Evolutionary conservation across 306 rosid genomes (phyloP), one percentile per base, ranked within the genome.

Genomic region (Vigna nakashimae): DNA sequence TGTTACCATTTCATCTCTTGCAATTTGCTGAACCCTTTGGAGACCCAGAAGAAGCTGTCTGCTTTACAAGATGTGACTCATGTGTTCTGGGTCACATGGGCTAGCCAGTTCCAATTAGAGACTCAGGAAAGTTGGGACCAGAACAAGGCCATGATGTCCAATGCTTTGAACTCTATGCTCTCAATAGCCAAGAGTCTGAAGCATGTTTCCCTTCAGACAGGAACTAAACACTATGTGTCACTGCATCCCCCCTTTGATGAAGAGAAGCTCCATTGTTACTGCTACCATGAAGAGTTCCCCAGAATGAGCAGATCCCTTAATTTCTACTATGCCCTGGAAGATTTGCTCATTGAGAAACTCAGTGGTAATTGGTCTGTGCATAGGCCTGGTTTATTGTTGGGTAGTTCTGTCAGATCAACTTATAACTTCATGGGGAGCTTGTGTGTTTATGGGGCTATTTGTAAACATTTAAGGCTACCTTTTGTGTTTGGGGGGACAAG

Each of bases 41-140:
- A 91, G 71, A 81, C 92, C 50, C 76, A 88, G 2, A 40, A 76
- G 63, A 90, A 84, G 75, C 93, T 92, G 0, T 73, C 87, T 2
- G 22, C 9, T 24, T 69, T 92, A 11, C 81, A 83, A 22, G 93
- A 91, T 82, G 97, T 88, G 58, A 95, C 96, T 1, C 98, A 91
- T 78, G 32, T 90, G 66, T 92, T 95, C 78, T 95, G 99, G 99
- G 83, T 95, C 84, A 95, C 99, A 7, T 95, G 99, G 99, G 91
- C 98, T 42, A 90, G 92, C 86, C 88, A 91, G 52, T 88, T 75
- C 80, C 94, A 87, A 24, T 83, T 74, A 62, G 97, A 94, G 40
- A 86, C 84, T 69, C 81, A 56, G 51, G 89, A 78, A 46, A 80
- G 90, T 57, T 80, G 83, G 73, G 89, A 88, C 40, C 86, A 86